These are phyloP conservation scores for Pseudisothecium myosuroides DNA, from an alignment of 225 moss, liverwort and hornwort species.

Conservation along the genomic window DNA sequence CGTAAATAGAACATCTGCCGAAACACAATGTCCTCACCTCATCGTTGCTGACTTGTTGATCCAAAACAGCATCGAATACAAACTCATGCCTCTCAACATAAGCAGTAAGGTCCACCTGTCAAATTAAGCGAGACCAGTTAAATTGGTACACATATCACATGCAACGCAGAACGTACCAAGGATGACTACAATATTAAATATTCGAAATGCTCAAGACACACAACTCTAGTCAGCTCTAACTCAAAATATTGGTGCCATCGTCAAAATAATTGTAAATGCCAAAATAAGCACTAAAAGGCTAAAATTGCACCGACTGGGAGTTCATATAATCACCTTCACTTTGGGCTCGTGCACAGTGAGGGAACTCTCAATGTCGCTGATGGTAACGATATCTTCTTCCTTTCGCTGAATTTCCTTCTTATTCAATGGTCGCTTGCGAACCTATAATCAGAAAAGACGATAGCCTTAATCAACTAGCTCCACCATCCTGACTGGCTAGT, in stretches of 20 bases:
- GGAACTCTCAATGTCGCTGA: conserved; percentile 56
- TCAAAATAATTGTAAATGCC: too few species aligned
- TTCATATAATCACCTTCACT: conserved; percentile 59
- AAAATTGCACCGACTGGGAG: not conserved
- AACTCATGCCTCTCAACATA: conserved; percentile 98
- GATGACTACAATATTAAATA: not conserved
- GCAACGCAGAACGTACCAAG: not conserved
- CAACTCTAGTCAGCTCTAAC: not conserved
- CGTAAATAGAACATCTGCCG: not conserved
- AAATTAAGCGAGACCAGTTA: not conserved
- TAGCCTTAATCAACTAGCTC: not conserved
- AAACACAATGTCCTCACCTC: conserved; percentile 39
- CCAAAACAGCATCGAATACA: conserved; percentile 94
- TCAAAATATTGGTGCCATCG: not conserved
- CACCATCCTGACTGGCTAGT: not conserved
- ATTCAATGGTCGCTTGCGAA: conserved; percentile 90
- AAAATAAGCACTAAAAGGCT: too few species aligned
- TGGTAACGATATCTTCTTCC: conserved; percentile 93
- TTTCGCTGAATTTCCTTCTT: conserved; percentile 90
- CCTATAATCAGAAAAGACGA: conserved; percentile 27
- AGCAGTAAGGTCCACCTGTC: conserved; percentile 95
- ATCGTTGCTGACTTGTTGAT: conserved; percentile 98
- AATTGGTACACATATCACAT: not conserved
- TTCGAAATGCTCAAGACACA: not conserved
- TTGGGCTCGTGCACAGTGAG: conserved; percentile 97